phyloP scores from a whole-genome alignment of 129 eudicot species.

The Pittosporum tobira region DNA sequence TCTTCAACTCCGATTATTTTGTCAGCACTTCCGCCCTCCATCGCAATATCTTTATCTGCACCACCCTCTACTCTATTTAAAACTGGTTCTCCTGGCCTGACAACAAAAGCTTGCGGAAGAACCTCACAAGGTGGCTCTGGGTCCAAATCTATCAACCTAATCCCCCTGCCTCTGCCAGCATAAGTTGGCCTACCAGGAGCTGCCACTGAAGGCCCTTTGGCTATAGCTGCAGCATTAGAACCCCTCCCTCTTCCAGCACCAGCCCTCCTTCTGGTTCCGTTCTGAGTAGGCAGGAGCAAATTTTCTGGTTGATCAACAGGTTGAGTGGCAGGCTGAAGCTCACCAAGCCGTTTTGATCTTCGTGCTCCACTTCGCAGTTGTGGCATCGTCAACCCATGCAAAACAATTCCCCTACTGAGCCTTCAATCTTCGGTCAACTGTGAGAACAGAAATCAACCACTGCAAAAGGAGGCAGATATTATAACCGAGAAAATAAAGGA shows the following conservation, averaged over 20 bases:
- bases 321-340: conserved; percentile 81
- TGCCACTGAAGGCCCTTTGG: conserved; percentile 51
- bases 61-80: conserved; percentile 41
- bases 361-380: conserved; percentile 98
- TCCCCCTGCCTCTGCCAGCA: conserved; percentile 85
- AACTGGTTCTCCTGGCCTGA: conserved; percentile 44
- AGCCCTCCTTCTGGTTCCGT: conserved; percentile 61
- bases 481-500: not conserved
- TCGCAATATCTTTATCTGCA: conserved; percentile 62
- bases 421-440: conserved; percentile 24
- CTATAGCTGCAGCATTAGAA: conserved; percentile 73
- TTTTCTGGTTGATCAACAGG: conserved; percentile 50
- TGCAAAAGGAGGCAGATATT: not conserved
- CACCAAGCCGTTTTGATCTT: conserved; percentile 96
- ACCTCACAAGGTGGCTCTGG: conserved; percentile 63
- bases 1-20: conserved; percentile 80
- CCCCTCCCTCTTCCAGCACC: conserved; percentile 98
- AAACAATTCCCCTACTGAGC: conserved; percentile 26
- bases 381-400: conserved; percentile 99
- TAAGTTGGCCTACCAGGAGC: conserved; percentile 50
- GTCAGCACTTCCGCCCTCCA: conserved; percentile 89
- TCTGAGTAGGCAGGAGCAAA: conserved; percentile 42
- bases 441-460: conserved; percentile 8
- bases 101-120: conserved; percentile 45
- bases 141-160: conserved; percentile 79